phyloP scores from a whole-genome alignment of 805 yeast species.

The Candida patagonica region DNA sequence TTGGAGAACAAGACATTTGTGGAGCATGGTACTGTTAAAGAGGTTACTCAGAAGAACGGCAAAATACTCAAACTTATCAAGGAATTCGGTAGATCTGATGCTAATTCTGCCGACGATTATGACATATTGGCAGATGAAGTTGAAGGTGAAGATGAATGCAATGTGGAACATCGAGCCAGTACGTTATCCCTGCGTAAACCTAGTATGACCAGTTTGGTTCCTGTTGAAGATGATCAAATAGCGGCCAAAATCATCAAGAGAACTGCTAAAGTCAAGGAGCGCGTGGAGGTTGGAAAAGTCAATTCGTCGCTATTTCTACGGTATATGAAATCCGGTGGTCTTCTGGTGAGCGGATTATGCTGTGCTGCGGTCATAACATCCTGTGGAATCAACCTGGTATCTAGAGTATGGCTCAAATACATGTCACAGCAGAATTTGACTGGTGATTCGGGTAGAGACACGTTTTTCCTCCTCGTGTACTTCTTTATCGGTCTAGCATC shows the following conservation, averaged over 20 bases:
- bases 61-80: slow-evolving; percentile 13
- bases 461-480: slow-evolving; percentile 56
- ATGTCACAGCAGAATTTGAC: slow-evolving; percentile 75
- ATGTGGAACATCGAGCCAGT: background rate
- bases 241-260: slow-evolving; percentile 1
- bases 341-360: slow-evolving; percentile 9
- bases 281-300: slow-evolving; percentile 75
- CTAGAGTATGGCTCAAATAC: slow-evolving; percentile 77
- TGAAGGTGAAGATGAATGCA: background rate
- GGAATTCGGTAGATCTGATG: slow-evolving; percentile 14
- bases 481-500: slow-evolving; percentile 28
- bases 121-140: background rate
- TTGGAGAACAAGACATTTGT: slow-evolving; percentile 37
- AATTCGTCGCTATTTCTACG: slow-evolving; percentile 65
- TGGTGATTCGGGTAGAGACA: slow-evolving; percentile 57
- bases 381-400: slow-evolving; percentile 45
- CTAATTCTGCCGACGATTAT: slow-evolving; percentile 1
- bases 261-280: slow-evolving; percentile 34
- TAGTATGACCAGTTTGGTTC: slow-evolving; percentile 12
- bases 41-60: slow-evolving; percentile 30
- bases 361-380: slow-evolving; percentile 38
- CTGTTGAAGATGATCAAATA: slow-evolving; percentile 5
- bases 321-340: slow-evolving; percentile 75
- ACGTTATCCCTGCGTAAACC: slow-evolving; percentile 10
- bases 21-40: slow-evolving; percentile 53